Evolutionary conservation across 2,329 filamentous ascomycete genomes (phyloP), one percentile per base, ranked within the genome.

Genomic region (Fusarium sp.): DNA sequence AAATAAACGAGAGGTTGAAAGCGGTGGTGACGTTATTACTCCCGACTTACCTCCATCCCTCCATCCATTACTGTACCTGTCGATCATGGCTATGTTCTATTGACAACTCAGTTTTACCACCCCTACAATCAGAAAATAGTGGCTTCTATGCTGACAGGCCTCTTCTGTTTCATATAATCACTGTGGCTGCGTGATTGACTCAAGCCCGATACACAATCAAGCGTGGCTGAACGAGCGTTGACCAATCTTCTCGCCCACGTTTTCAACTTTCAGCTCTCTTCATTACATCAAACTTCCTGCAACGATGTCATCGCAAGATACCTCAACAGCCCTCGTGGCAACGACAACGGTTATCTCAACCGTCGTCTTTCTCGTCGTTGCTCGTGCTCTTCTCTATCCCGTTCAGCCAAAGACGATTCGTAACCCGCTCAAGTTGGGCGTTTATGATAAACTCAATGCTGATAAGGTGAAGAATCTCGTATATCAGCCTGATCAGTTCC

Each of bases 401-500:
- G 70, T 71, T 30, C 76, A 76, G 43, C 78, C 77, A 52, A 78
- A 76, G 58, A 74, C 84, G 31, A 79, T 86, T 54, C 79, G 74
- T 13, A 84, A 81, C 34, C 84, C 85, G 31, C 79, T 84, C 34
- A 81, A 77, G 58, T 82, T 82, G 21, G 76, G 79, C 42, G 76
- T 81, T 19, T 67, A 65, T 31, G 55, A 60, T 18, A 70, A 76
- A 44, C 77, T 76, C 14, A 80, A 83, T 63, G 71, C 81, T 16
- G 73, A 77, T 30, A 79, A 83, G 62, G 70, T 81, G 19, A 75
- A 77, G 46, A 71, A 77, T 7, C 73, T 86, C 23, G 76, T 79
- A 4, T 93, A 96, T 77, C 88, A 87, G 16, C 87, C 89, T 6
- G 88, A 93, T 77, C 84, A 86, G 42, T 86, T 95, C 34, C 91